Evolutionary conservation across 148 eudicot species (phyloP).

Genomic region (Nepenthes gracilis): DNA sequence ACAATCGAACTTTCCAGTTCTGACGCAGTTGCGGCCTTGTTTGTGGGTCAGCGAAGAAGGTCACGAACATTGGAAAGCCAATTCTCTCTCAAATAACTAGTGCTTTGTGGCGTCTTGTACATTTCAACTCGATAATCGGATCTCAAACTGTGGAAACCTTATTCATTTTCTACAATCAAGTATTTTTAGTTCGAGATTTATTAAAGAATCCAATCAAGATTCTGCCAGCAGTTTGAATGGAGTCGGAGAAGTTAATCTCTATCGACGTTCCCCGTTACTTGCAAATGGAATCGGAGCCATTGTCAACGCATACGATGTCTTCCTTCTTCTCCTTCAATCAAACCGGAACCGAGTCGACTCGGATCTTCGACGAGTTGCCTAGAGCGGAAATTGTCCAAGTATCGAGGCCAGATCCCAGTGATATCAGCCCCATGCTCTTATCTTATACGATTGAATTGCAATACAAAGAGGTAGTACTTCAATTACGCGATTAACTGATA

Average conservation of each 20-base stretch:
- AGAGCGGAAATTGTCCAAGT: slow-evolving; percentile 58
- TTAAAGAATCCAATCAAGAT: too few relatives aligned
- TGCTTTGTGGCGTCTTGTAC: too few relatives aligned
- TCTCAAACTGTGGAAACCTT: too few relatives aligned
- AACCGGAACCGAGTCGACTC: slow-evolving; percentile 31
- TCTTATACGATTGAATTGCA: slow-evolving; percentile 74
- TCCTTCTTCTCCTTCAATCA: slow-evolving; percentile 40
- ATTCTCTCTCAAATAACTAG: too few relatives aligned
- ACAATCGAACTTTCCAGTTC: too few relatives aligned
- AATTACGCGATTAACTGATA: background rate
- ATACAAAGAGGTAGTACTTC: slow-evolving; percentile 50
- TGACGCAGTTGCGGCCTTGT: too few relatives aligned
- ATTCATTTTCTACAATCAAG: too few relatives aligned
- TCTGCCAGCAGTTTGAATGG: slow-evolving; percentile 14
- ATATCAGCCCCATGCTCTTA: slow-evolving; percentile 75
- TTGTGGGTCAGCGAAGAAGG: too few relatives aligned
- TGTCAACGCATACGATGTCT: slow-evolving; percentile 23
- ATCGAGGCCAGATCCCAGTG: slow-evolving; percentile 86
- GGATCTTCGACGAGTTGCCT: slow-evolving; percentile 88
- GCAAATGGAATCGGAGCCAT: slow-evolving; percentile 50
- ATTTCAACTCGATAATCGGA: too few relatives aligned
- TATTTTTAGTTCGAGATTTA: too few relatives aligned
- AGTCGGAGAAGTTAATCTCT: slow-evolving; percentile 55
- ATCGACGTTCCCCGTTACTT: slow-evolving; percentile 38
- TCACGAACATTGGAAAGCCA: too few relatives aligned